Evolutionary conservation across 139 green algal genomes (phyloP), one percentile per base, ranked within the genome.

Genomic region (Micractinium conductrix): DNA sequence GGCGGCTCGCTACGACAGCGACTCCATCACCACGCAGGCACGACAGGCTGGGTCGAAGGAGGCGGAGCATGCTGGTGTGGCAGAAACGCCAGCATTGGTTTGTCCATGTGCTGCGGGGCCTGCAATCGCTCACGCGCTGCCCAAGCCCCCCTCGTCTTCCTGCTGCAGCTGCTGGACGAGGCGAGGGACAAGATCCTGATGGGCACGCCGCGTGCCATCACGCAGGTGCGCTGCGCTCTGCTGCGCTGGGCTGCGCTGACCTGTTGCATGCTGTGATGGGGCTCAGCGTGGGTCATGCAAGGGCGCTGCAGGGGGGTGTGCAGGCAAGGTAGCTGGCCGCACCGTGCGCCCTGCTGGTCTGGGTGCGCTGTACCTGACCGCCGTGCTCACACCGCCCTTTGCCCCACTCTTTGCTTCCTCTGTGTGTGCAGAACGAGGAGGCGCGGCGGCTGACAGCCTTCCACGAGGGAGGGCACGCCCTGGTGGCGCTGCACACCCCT

Each of bases 111-210:
- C 8, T 62, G 8, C 26, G 53, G 19, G 10, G 2, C 10, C 6
- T 21, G 5, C 7, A 62, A 22, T 30, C 60, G 9, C 17, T 37
- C 28, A 68, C 22, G 28, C 60, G 14, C 9, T 74, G 67, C 35
- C n/a, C n/a, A n/a, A n/a, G n/a, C n/a, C n/a, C 35, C 37, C 40
- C 43, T 30, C 30, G 14, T n/a, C 10, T 43, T 58, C 38, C 3
- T n/a, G 24, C 28, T 38, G 44, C 78, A 85, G n/a, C 90, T 95
- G 86, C 83, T 98, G 43, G 95, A 98, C 63, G 91, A 92, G 50
- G 90, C 95, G 1, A 90, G 92, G 42, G 97, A 99, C 90, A 98
- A 98, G 92, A 95, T 98, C 71, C 78, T 97, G 58, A 97, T 98
- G 95, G 94, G 95, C n/a, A 81, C 90, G 17, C 79, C 86, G 1